A percentile compares a stretch with the other conserved stretches of the same genome.
phyloP scores from a whole-genome alignment of 2,329 filamentous ascomycete genomes.

The Xylaria sp. region DNA sequence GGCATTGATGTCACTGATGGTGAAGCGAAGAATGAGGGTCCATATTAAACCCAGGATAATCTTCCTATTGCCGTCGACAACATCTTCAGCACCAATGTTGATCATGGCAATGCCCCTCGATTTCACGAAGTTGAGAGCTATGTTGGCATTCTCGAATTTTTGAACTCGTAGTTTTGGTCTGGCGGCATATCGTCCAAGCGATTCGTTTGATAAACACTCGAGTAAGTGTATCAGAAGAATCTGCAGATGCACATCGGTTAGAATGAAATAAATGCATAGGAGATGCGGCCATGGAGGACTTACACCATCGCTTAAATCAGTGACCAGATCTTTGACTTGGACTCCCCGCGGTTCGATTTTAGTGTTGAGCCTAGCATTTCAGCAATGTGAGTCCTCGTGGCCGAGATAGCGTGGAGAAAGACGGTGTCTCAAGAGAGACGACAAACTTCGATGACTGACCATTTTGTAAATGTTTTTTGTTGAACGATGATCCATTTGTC shows the following conservation, averaged over 20 bases:
- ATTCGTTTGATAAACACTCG: slow-evolving; percentile 94
- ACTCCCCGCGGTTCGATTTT: slow-evolving; percentile 84
- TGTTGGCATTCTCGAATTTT: slow-evolving; percentile 97
- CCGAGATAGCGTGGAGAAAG: slow-evolving; percentile 17
- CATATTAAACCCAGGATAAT: slow-evolving; percentile 97
- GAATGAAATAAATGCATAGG: slow-evolving; percentile 7
- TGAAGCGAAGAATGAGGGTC: slow-evolving; percentile 97
- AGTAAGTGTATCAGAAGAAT: slow-evolving; percentile 96
- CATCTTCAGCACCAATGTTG: slow-evolving; percentile 97
- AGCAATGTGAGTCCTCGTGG: slow-evolving; percentile 37
- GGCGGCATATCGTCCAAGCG: slow-evolving; percentile 94
- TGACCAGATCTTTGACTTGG: slow-evolving; percentile 86
- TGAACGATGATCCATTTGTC: slow-evolving; percentile 82
- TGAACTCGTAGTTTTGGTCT: slow-evolving; percentile 97
- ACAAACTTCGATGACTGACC: slow-evolving; percentile 60
- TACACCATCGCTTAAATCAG: slow-evolving; percentile 93
- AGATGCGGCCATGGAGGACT: slow-evolving; percentile 52
- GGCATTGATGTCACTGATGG: slow-evolving; percentile 98
- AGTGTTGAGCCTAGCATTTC: slow-evolving; percentile 82
- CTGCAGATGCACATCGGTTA: slow-evolving; percentile 55
- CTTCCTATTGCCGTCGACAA: slow-evolving; percentile 97
- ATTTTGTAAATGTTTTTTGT: slow-evolving; percentile 99
- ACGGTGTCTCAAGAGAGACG: slow-evolving; percentile 36
- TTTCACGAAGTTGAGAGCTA: slow-evolving; percentile 92
- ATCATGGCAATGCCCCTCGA: slow-evolving; percentile 93